Evolutionary conservation across 495 filamentous ascomycete genomes (phyloP).

Genomic region (Podospora conica): DNA sequence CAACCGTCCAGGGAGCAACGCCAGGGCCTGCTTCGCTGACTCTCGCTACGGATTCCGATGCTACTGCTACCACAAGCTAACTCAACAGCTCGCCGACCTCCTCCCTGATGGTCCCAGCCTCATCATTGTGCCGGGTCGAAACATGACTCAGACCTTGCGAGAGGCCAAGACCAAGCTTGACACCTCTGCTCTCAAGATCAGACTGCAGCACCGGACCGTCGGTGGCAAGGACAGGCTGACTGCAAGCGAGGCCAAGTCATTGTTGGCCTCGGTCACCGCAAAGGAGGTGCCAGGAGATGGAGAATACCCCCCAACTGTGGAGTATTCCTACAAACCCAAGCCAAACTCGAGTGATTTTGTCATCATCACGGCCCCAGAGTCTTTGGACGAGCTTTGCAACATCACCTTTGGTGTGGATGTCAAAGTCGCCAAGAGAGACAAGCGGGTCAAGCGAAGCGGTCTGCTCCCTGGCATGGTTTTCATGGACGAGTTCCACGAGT

Average conservation of each 20-base stretch:
- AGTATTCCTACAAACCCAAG: conserved; percentile 5
- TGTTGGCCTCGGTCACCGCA: conserved; percentile 5
- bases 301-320: not conserved
- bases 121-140: conserved; percentile 16
- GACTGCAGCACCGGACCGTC: not conserved
- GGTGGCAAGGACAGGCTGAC: conserved; percentile 17
- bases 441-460: conserved; percentile 5
- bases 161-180: conserved; percentile 25
- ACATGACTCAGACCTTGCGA: conserved; percentile 7
- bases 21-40: conserved; percentile 16
- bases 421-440: not conserved
- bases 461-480: conserved; percentile 21
- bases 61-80: conserved; percentile 20
- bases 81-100: conserved; percentile 17
- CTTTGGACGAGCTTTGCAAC: not conserved
- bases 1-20: not conserved
- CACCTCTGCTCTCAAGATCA: conserved; percentile 16
- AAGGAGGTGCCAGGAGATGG: not conserved
- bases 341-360: conserved; percentile 13
- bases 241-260: not conserved
- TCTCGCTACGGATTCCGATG: conserved; percentile 18
- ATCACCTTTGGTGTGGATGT: conserved; percentile 2
- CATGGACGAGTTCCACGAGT: conserved; percentile 29
- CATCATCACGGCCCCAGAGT: conserved; percentile 15
- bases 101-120: conserved; percentile 22